Evolutionary conservation across 2,329 filamentous ascomycete species (phyloP), one percentile per base, ranked within the genome.

Genomic region (Rhinocladiella mackenziei): DNA sequence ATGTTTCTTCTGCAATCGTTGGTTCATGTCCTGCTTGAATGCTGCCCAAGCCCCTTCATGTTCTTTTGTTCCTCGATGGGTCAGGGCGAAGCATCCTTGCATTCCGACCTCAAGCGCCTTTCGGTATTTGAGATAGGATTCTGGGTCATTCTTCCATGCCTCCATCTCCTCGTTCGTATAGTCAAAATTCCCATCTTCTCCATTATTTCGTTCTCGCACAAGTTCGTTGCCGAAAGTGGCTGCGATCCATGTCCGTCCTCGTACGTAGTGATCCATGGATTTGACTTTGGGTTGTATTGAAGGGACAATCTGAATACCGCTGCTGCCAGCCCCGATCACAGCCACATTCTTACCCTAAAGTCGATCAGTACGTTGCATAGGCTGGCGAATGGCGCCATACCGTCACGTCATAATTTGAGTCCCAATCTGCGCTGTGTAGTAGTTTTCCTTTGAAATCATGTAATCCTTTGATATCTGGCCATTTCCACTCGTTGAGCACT

Each of bases 401-500:
- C 13, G 6, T 9, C 8, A 31, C 32, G 35, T 55, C 53, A 38
- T 47, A 53, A n/a, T 29, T 35, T 3, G 36, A 10, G 31, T 66
- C 58, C 61, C 59, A 65, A 13, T 51, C 48, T 3, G 61, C 61
- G 13, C 58, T 61, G 43, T 65, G 62, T 8, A 58, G 36, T 9
- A 60, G 40, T 17, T 57, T 56, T 3, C 61, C 61, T 30, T 59
- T 55, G 47, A 63, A 64, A 2, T 45, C 39, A 5, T 56, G 37
- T 9, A 64, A 38, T 2, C 60, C 60, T 13, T 48, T 43, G 32
- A 63, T 61, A 3, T 56, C 29, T 39, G 65, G 39, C 67, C 66
- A 53, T 54, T 65, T 62, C 1, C 77, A 78, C 26, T 71, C 61
- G 54, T 81, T 81, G 20, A 81, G 60, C 49, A 78, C 75, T 1